Percentiles rank a stretch among this genome's conserved stretches.
phyloP scores from a whole-genome alignment of 1,139 yeast species.

The Yamadazyma conglobata region DNA sequence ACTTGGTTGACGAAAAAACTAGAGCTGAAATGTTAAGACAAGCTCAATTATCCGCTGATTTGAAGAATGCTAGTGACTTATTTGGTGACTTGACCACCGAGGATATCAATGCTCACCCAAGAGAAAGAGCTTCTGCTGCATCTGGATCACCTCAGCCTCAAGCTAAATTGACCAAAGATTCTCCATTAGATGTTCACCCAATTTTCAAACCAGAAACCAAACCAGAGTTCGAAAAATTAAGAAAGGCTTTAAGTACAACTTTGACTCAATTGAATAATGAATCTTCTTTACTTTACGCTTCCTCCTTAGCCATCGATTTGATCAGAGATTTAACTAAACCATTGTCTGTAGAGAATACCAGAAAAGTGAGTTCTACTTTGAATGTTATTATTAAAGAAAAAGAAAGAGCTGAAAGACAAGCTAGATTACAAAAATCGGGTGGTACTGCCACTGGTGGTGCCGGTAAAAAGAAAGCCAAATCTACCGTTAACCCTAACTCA shows the following conservation, averaged over 20 bases:
- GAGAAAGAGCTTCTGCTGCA: conserved; percentile 58
- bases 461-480: conserved; percentile 90
- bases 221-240: conserved; percentile 76
- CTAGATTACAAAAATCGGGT: conserved; percentile 73
- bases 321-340: conserved; percentile 83
- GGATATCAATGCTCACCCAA: conserved; percentile 53
- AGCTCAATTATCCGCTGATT: conserved; percentile 81
- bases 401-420: conserved; percentile 85
- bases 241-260: conserved; percentile 72
- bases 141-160: conserved; percentile 19
- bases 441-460: conserved; percentile 92
- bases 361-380: conserved; percentile 84
- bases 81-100: conserved; percentile 76
- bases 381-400: conserved; percentile 81
- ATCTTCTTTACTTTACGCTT: conserved; percentile 64
- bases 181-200: conserved; percentile 72
- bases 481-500: conserved; percentile 65
- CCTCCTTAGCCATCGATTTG: conserved; percentile 77
- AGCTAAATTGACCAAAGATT: conserved; percentile 51
- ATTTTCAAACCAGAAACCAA: conserved; percentile 78
- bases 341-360: conserved; percentile 71
- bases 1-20: conserved; percentile 60
- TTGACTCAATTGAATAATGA: conserved; percentile 62
- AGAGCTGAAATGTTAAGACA: conserved; percentile 69
- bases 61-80: conserved; percentile 88